These are phyloP conservation scores for Phytophthora rubi DNA, from an alignment of 352 stramenopile genomes.

Conservation along the genomic window DNA sequence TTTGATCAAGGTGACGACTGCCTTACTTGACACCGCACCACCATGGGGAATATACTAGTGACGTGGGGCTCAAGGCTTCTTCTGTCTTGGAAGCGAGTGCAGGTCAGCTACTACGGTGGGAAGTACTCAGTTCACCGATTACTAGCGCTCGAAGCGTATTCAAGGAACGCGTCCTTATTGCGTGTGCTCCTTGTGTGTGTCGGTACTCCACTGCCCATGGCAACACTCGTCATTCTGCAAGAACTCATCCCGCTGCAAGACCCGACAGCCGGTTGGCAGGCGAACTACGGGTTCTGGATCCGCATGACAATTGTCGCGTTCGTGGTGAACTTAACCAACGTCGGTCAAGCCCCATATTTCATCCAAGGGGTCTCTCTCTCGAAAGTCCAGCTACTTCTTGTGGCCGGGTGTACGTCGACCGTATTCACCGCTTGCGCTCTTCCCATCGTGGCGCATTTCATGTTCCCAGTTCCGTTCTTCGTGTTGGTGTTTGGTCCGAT, in stretches of 20 bases:
- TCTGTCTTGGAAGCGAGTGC: not conserved
- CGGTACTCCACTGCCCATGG: slow-evolving; percentile 5
- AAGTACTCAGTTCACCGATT: slow-evolving; percentile 16
- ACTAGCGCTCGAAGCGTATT: slow-evolving; percentile 18
- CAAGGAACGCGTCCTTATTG: not conserved
- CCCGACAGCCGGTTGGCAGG: slow-evolving; percentile 7
- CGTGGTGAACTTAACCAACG: not conserved
- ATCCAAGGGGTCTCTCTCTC: slow-evolving; percentile 1
- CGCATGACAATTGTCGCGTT: slow-evolving; percentile 7
- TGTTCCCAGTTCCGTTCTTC: slow-evolving; percentile 21
- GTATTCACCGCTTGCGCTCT: slow-evolving; percentile 1
- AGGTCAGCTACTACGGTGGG: slow-evolving; percentile 10
- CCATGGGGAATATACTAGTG: not conserved
- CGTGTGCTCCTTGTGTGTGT: slow-evolving; percentile 10
- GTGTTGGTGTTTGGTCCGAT: slow-evolving; percentile 1
- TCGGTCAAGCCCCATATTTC: slow-evolving; percentile 3
- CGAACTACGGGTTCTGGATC: slow-evolving; percentile 23
- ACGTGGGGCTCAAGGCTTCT: not conserved
- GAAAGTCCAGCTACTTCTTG: not conserved
- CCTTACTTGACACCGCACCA: not conserved
- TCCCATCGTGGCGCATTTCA: not conserved
- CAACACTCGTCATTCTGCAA: not conserved
- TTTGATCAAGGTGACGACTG: not conserved
- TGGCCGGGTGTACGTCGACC: not conserved
- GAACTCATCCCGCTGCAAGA: slow-evolving; percentile 22